Evolutionary conservation across 805 yeast genomes (phyloP).

Genomic region (Metschnikowia hibisci): DNA sequence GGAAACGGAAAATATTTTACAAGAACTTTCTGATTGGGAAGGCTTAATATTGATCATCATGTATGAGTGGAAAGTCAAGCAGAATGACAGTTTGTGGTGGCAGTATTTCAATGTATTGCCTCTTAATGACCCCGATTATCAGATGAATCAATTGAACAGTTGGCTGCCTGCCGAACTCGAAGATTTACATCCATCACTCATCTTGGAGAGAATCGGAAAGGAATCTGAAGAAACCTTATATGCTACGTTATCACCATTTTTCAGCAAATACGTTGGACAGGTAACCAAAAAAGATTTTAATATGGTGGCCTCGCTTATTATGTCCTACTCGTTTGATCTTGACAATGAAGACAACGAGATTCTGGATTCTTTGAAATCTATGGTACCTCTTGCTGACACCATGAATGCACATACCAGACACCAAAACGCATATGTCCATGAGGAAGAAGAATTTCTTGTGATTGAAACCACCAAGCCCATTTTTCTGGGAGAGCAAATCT

Average conservation of each 20-base stretch:
- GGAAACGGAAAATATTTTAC: constrained; percentile 32
- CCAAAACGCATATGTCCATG: constrained; percentile 70
- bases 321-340: constrained; percentile 91
- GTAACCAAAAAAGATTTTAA: constrained; percentile 57
- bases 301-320: constrained; percentile 70
- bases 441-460: constrained; percentile 47
- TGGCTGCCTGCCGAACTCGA: constrained; percentile 67
- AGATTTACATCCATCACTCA: constrained; percentile 62
- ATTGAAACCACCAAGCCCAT: constrained; percentile 70
- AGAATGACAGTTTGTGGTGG: constrained; percentile 55
- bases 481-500: constrained; percentile 65
- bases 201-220: constrained; percentile 67
- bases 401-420: constrained; percentile 78
- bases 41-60: constrained; percentile 64
- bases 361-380: constrained; percentile 55
- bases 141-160: constrained; percentile 68
- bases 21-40: constrained; percentile 66
- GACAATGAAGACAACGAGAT: constrained; percentile 26
- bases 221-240: constrained; percentile 62
- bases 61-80: constrained; percentile 49
- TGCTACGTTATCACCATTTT: constrained; percentile 15
- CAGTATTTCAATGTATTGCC: constrained; percentile 76
- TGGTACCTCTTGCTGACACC: constrained; percentile 93
- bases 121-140: constrained; percentile 22
- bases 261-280: constrained; percentile 9